Evolutionary conservation across 2,329 filamentous ascomycete species (phyloP), one percentile per base, ranked within the genome.

Genomic region (Botryotinia narcissicola): DNA sequence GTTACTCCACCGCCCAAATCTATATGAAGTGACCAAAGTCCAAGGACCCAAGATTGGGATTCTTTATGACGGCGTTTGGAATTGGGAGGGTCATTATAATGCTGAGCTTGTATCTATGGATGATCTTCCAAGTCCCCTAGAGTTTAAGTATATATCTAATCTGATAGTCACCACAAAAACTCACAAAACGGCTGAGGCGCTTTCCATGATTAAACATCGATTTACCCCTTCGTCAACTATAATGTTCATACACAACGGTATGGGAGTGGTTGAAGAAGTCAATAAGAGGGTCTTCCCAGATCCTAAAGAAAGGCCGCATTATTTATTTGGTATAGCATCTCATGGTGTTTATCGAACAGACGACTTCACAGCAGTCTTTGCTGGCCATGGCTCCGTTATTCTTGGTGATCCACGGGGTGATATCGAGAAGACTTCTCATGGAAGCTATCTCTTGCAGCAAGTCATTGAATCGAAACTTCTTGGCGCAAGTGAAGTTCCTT

Each of bases 221-320:
- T 86, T 90, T 3, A 86, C 89, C 75, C 81, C 83, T 4, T 82
- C 86, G 5, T 93, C 91, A n/a, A 92, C 93, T 0, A 88, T 98
- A n/a, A 86, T 92, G 20, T 93, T 98, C 78, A 84, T 93, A 37
- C 95, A 98, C 78, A 97, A 97, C 78, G 95, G 95, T 64, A 92
- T 98, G 89, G 94, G 93, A 46, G 83, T 87, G 1, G 82, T 91
- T 18, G 89, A 92, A 14, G 86, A 89, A 74, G 83, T 92, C 67
- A 76, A 73, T 12, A 88, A 89, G 74, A 79, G 85, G 16, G 80
- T 92, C 63, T 93, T 92, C 78, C 86, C 89, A 0, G 84, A 91
- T 74, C 83, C 85, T 0, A 79, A 79, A 4, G 85, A 83, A 0
- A 84, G 90, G 32, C 95, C 95, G 4, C 88, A 87, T 75, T 97